These are phyloP conservation scores for Pleurotus cornucopiae DNA, from an alignment of 768 basidiomycete genomes.

Conservation along the genomic window DNA sequence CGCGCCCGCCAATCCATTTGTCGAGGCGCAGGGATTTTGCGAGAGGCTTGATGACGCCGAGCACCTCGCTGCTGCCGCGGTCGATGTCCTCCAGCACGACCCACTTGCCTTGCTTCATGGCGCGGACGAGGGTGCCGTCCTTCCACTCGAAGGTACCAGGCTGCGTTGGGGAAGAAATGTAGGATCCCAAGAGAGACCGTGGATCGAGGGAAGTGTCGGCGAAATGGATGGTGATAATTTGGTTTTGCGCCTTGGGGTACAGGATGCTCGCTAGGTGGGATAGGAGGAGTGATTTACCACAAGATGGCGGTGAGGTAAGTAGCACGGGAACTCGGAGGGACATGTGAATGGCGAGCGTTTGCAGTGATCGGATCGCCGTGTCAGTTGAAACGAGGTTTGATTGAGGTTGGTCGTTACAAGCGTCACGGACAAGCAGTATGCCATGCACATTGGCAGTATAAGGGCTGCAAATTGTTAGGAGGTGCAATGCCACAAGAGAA, in stretches of 20 bases:
- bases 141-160: constrained; percentile 95
- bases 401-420: constrained; percentile 12
- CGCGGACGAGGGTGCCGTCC: constrained; percentile 87
- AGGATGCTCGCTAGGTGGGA: constrained; percentile 69
- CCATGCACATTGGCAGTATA: constrained; percentile 61
- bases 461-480: constrained; percentile 35
- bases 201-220: constrained; percentile 96
- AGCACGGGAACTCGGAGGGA: constrained; percentile 75
- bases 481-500: not conserved
- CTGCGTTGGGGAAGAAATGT: constrained; percentile 77
- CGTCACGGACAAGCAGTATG: constrained; percentile 55
- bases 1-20: constrained; percentile 74
- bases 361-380: constrained; percentile 55
- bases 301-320: constrained; percentile 79
- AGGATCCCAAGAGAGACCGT: constrained; percentile 88
- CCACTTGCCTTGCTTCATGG: constrained; percentile 90
- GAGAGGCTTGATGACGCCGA: constrained; percentile 82
- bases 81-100: constrained; percentile 92
- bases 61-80: constrained; percentile 82
- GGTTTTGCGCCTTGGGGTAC: constrained; percentile 54
- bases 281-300: constrained; percentile 82
- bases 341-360: constrained; percentile 55
- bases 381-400: constrained; percentile 59
- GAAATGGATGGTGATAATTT: constrained; percentile 83
- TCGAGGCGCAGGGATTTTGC: constrained; percentile 66